These are phyloP conservation scores for Penicillium brasilianum DNA, from an alignment of 2,329 filamentous ascomycete genomes.

Conservation along the genomic window DNA sequence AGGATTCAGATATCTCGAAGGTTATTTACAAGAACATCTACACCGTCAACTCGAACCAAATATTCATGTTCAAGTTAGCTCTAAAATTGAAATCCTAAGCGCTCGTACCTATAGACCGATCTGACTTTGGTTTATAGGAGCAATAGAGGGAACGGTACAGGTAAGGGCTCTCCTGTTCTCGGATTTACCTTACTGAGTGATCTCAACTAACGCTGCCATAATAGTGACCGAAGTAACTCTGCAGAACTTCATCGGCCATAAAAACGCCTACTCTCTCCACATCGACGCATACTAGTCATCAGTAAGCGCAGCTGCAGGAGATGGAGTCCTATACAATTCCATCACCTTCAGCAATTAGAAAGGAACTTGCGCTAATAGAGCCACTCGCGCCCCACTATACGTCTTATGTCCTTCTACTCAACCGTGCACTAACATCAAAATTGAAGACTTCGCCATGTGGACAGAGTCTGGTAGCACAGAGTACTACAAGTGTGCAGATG, in stretches of 20 bases:
- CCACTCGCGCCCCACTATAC: constrained; percentile 57
- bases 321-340: constrained; percentile 58
- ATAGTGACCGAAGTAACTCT: constrained; percentile 53
- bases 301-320: constrained; percentile 48
- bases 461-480: constrained; percentile 34
- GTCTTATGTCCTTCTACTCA: constrained; percentile 56
- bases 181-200: background rate
- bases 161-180: background rate
- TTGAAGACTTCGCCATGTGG: constrained; percentile 58
- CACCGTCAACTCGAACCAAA: constrained; percentile 63
- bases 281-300: constrained; percentile 60
- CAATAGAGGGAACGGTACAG: constrained; percentile 5
- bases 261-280: constrained; percentile 62
- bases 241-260: constrained; percentile 63
- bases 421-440: constrained; percentile 58
- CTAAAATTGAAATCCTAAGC: constrained; percentile 56
- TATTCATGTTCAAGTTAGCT: constrained; percentile 66
- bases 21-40: constrained; percentile 62
- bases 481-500: constrained; percentile 54
- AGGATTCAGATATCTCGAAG: constrained; percentile 50
- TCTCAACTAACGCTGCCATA: background rate
- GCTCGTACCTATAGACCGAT: background rate
- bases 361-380: constrained; percentile 56
- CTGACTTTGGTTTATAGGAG: background rate
- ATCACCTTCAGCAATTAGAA: constrained; percentile 62